Percentiles rank a stretch among this genome's conserved stretches.
These are phyloP conservation scores for Aquilaria sinensis DNA, from an alignment of 345 rosid genomes.

Conservation along the genomic window DNA sequence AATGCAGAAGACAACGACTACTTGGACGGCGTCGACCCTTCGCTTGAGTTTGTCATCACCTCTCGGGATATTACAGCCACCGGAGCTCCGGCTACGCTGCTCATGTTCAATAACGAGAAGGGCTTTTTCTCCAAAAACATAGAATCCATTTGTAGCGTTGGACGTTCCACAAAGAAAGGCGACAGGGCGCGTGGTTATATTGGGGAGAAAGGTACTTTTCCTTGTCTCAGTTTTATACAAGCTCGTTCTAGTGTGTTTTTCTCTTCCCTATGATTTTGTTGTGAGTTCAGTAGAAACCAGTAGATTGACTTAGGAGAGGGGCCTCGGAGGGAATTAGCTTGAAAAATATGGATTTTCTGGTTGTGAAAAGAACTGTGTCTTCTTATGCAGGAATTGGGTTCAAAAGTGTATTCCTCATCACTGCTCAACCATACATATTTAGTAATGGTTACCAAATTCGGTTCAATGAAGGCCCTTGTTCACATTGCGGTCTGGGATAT, in stretches of 20 bases:
- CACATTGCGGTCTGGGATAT: conserved; percentile 54
- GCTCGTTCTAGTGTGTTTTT: no score
- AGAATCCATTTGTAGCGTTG: conserved; percentile 64
- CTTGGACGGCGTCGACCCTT: conserved; percentile 49
- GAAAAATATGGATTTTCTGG: no score
- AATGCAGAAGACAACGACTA: conserved; percentile 82
- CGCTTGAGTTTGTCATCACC: conserved; percentile 66
- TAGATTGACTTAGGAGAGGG: no score
- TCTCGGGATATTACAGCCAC: conserved; percentile 61
- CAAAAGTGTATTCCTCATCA: conserved; percentile 62
- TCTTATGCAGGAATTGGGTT: conserved; percentile 51
- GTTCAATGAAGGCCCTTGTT: conserved; percentile 60
- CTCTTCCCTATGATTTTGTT: no score
- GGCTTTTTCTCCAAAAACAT: conserved; percentile 56
- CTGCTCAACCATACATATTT: conserved; percentile 48
- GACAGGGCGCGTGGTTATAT: conserved; percentile 54
- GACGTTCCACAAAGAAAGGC: conserved; percentile 67
- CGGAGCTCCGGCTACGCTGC: conserved; percentile 58
- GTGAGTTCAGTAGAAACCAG: no score
- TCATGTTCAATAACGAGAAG: conserved; percentile 62
- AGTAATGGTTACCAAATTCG: conserved; percentile 68
- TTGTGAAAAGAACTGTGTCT: no score
- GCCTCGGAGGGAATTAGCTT: no score
- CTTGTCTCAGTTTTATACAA: no score
- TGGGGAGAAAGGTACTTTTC: conserved; percentile 66